phyloP scores from a whole-genome alignment of 768 basidiomycete genomes.

The Boletus rex-veris region DNA sequence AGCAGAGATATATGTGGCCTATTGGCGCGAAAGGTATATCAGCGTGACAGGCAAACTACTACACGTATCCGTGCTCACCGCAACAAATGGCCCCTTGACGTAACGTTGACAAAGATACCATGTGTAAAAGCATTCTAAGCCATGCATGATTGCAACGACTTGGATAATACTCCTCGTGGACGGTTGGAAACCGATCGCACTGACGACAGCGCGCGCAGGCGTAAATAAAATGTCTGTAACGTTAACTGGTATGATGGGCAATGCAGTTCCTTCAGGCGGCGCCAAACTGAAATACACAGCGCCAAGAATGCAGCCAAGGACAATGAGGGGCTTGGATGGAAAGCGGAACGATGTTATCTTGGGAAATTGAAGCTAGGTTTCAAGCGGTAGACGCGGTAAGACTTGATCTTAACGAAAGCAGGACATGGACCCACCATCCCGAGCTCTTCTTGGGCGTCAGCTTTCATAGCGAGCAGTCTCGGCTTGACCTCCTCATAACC shows the following conservation, averaged over 20 bases:
- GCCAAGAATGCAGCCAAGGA: conserved; percentile 14
- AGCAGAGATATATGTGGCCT: conserved; percentile 53
- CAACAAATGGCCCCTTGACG: conserved; percentile 16
- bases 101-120: conserved; percentile 30
- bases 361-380: conserved; percentile 55
- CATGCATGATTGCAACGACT: conserved; percentile 10
- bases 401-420: neutral
- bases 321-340: conserved; percentile 34
- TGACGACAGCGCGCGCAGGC: conserved; percentile 18
- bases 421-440: conserved; percentile 58
- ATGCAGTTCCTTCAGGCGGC: conserved; percentile 18
- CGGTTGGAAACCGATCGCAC: conserved; percentile 16
- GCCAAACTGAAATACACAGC: conserved; percentile 16
- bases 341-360: conserved; percentile 55
- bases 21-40: neutral
- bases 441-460: conserved; percentile 71
- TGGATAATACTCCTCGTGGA: conserved; percentile 9
- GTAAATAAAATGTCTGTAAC: conserved; percentile 14
- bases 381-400: no score
- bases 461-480: conserved; percentile 75
- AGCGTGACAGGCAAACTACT: neutral
- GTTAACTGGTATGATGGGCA: conserved; percentile 14
- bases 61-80: conserved; percentile 9
- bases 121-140: conserved; percentile 27
- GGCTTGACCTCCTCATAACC: conserved; percentile 84